Evolutionary conservation across 208 protist genomes (phyloP), one percentile per base, ranked within the genome.

Genomic region (Balamuthia mandrillaris): DNA sequence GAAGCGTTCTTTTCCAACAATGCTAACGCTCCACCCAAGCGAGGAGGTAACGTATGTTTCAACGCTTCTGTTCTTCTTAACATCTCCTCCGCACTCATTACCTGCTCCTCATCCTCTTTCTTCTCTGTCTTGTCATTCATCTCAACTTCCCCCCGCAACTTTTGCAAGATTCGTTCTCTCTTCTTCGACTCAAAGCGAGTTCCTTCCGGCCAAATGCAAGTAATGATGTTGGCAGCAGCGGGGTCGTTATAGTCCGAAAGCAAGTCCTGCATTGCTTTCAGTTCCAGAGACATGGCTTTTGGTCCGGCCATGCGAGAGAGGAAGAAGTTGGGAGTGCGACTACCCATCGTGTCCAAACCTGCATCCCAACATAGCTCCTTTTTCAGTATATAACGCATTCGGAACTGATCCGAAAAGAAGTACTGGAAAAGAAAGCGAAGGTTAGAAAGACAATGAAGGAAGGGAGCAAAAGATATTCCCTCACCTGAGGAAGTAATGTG

Each of bases 181-280:
- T 88, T 88, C 61, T 44, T 51, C 35, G 75, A 78, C 44, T 68
- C 61, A 42, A 88, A 88, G 63, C 85, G 74, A 6, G 85, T 88
- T 44, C 85, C 85, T 16, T 88, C 85, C 54, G 85, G 85, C 85
- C 85, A 88, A 52, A 88, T 88, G 54, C 85, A 88, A 27, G 77
- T 84, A 7, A 88, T 82, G 44, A 68, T 58, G 27, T 81, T 70
- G 33, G 61, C 37, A 0, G 37, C 61, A 3, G 16, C 27, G 1
- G 14, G 5, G 0, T 39, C 61, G 61, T 70, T 39, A 16, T 70
- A 18, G 27, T 7, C 16, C 33, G 39, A 10, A 31, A n/a, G 5
- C 61, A 18, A 54, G 14, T 31, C 37, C 2, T 70, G 61, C 24
- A 39, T 39, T 24, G 83, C 85, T 24, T 39, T 52, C 12, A 88